These are phyloP conservation scores for Trichophyton schoenleinii DNA, from an alignment of 2,329 filamentous ascomycete genomes.

Conservation along the genomic window DNA sequence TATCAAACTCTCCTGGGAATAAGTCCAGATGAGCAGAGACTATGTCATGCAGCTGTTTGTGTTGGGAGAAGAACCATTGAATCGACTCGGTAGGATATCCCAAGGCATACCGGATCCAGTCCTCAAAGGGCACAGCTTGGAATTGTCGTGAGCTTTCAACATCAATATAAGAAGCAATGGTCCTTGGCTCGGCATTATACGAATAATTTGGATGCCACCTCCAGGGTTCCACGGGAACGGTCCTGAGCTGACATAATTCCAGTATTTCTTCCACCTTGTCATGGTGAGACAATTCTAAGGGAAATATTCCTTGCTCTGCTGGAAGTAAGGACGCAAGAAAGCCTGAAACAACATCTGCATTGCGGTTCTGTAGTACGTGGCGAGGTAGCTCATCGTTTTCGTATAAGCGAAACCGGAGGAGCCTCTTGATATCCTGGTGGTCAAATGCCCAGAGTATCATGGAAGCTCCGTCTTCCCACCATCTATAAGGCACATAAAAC, in stretches of 20 bases:
- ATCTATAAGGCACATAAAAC: conserved; percentile 24
- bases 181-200: conserved; percentile 15
- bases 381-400: conserved; percentile 25
- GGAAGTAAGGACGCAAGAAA: conserved; percentile 23
- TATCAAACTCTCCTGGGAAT: conserved; percentile 21
- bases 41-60: conserved; percentile 25
- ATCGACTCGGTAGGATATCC: conserved; percentile 24
- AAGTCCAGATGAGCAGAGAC: conserved; percentile 22
- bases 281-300: conserved; percentile 22
- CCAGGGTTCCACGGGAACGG: conserved; percentile 21
- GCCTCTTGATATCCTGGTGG: conserved; percentile 24
- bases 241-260: conserved; percentile 20
- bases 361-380: conserved; percentile 23
- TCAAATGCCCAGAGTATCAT: conserved; percentile 30
- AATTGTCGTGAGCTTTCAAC: conserved; percentile 31
- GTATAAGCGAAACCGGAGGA: conserved; percentile 29
- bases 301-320: conserved; percentile 18
- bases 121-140: conserved; percentile 27
- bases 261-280: conserved; percentile 32
- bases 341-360: conserved; percentile 21
- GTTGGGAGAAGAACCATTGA: conserved; percentile 30
- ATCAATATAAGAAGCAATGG: conserved; percentile 26
- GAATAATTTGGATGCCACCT: conserved; percentile 25
- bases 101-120: conserved; percentile 28
- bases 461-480: conserved; percentile 32